Base-by-base conservation (phyloP, 345 rosid species). In the Tarenaya hassleriana region DNA sequence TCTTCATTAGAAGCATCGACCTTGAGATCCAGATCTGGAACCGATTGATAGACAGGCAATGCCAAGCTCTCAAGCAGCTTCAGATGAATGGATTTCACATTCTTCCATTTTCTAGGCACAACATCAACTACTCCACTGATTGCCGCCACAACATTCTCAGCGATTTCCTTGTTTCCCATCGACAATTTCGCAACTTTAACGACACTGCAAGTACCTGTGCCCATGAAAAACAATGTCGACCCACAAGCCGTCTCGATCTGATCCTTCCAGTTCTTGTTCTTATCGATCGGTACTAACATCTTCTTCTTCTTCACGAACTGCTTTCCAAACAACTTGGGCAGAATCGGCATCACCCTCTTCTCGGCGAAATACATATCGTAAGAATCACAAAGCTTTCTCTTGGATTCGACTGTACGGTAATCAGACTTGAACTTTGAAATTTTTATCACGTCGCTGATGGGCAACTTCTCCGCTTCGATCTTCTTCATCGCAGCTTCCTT, bases 11-110 rank as follows among this genome's bases (percentile, higher is more conserved):
- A n/a, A n/a, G n/a, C n/a, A 35, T 58, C 76, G 67, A 80, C 76
- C 70, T 60, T 80, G 51, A 77, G 54, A 40, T 63, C 70, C 54
- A 61, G 16, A 62, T 62, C 80, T 2, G 75, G 74, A 47, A 60
- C 61, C 0, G 66, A 42, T 67, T 79, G 76, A 75, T 79, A 82
- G 50, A 85, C 57, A 15, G 95, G 95, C 47, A 86, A 64, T 4
- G 95, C 95, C 75, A 78, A 66, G 58, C 95, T 86, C 35, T 80
- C 86, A 47, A 69, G 60, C 77, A 86, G 60, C 61, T 86, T 86
- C 54, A 82, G 11, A 70, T 86, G 95, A 31, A 82, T 71, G 0
- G 86, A 75, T 37, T 79, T 73, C 32, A 82, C 56, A 46, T 70
- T 80, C 11, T 70, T 77, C 95, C 95, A 86, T 20, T 75, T 76